These are phyloP conservation scores for Podospora conica DNA, from an alignment of 495 filamentous ascomycete species.

Conservation along the genomic window DNA sequence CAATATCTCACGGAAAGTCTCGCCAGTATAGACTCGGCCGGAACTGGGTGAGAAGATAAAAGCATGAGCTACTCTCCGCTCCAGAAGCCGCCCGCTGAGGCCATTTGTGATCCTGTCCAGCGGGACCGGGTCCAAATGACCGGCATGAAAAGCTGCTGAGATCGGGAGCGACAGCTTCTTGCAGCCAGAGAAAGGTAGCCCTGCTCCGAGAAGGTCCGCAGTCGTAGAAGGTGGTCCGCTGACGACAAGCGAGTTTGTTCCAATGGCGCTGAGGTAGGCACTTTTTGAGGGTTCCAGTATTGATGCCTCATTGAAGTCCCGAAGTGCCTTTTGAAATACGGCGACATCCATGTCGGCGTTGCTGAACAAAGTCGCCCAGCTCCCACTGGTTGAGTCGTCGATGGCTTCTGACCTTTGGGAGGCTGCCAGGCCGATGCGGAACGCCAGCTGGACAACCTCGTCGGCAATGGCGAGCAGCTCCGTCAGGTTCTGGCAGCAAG, in stretches of 20 bases:
- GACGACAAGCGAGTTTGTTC: conserved; percentile 32
- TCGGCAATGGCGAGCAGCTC: conserved; percentile 57
- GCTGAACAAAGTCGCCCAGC: conserved; percentile 39
- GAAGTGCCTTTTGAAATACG: conserved; percentile 29
- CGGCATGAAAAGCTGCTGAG: conserved; percentile 48
- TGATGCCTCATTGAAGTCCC: conserved; percentile 15
- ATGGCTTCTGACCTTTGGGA: conserved; percentile 26
- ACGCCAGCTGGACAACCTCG: conserved; percentile 56
- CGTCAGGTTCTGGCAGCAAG: conserved; percentile 50
- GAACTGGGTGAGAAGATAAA: conserved; percentile 13
- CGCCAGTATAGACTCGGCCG: conserved; percentile 1
- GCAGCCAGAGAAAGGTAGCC: background rate
- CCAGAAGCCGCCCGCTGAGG: background rate
- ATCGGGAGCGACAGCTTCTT: conserved; percentile 51
- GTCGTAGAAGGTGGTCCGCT: conserved; percentile 30
- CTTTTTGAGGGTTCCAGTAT: conserved; percentile 2
- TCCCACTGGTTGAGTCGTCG: conserved; percentile 36
- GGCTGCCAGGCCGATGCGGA: conserved; percentile 53
- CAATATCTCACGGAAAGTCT: conserved; percentile 3
- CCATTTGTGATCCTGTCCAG: background rate
- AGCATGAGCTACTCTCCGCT: background rate
- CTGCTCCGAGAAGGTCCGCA: background rate
- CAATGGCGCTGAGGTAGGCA: conserved; percentile 20
- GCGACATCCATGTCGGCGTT: conserved; percentile 27
- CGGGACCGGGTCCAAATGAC: conserved; percentile 8